Evolutionary conservation across 1,284 basidiomycete species (phyloP), one percentile per base, ranked within the genome.

Genomic region (Cutaneotrichosporon sp.): DNA sequence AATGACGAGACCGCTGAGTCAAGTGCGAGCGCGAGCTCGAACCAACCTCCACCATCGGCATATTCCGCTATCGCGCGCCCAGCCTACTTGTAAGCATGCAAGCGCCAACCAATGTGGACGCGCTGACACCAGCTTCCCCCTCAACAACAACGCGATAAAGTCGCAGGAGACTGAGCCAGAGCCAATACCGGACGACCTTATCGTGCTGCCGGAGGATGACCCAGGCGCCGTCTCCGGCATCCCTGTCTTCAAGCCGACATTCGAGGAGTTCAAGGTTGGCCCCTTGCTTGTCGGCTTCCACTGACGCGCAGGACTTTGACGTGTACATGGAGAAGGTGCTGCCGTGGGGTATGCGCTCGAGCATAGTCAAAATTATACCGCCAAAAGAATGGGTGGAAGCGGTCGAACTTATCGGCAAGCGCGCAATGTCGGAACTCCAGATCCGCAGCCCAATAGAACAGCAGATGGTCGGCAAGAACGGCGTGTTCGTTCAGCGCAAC

Each of bases 281-380:
- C 16, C 6, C 29, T 37, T 35, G 29, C n/a, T 41, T 19, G 27
- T 26, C 14, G 11, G 24, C 31, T 7, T 14, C 24, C 33, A 46
- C 41, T 46, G 35, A 26, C 20, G 17, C 8, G 24, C 67, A 79
- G 62, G 88, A 94, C 68, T 94, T 94, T 70, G 90, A 93, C 67
- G 83, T 72, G 4, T 97, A 91, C 71, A 86, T 94, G 81, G 84
- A 82, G 59, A 82, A 76, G 54, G 81, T 96, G 34, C 89, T 91
- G 68, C 81, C 82, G 51, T 97, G 93, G 88, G 92, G 92, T 0
- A 81, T 80, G 71, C 79, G 80, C 51, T 90, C 88, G 61, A 91
- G 92, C 19, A 93, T 97, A 55, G 85, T 92, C 58, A 97, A 97
- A 76, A 82, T 97, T 60, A 86, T 97, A 57, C 92, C 92, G 35